Conservation (phyloP, 192 early-diverging fungal species). For the Podochytrium sp. region DNA sequence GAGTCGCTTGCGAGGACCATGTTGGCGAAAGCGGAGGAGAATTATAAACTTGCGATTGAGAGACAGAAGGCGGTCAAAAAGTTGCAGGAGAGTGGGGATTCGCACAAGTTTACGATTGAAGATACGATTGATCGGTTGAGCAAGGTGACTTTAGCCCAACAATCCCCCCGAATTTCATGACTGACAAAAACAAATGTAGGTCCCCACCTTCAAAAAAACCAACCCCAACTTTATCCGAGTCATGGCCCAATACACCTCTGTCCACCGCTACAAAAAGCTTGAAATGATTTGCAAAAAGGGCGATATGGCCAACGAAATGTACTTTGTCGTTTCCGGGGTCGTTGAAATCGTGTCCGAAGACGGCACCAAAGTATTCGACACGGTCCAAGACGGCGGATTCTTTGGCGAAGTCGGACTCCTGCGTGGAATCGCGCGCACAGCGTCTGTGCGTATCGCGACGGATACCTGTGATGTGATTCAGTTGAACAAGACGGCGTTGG, state of each 20-base stretch:
- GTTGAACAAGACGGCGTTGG: conserved; percentile 39
- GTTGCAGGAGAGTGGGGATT: conserved; percentile 13
- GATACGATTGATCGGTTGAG: conserved; percentile 47
- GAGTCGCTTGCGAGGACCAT: conserved; percentile 34
- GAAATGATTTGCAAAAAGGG: conserved; percentile 55
- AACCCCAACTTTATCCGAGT: conserved; percentile 46
- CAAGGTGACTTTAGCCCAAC: conserved; percentile 31
- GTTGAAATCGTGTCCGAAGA: conserved; percentile 61
- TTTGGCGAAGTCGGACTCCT: conserved; percentile 63
- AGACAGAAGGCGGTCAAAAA: conserved; percentile 44
- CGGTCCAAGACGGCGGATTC: conserved; percentile 51
- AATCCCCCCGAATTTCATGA: not conserved
- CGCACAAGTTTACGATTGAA: conserved; percentile 46
- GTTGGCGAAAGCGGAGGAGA: conserved; percentile 49
- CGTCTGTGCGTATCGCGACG: conserved; percentile 43
- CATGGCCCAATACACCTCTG: conserved; percentile 48
- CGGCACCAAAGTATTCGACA: conserved; percentile 48
- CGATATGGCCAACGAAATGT: conserved; percentile 54
- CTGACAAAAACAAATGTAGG: conserved; percentile 22
- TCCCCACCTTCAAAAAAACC: conserved; percentile 51
- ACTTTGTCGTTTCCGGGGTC: conserved; percentile 52
- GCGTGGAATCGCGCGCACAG: conserved; percentile 47
- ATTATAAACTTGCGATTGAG: conserved; percentile 48
- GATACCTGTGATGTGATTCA: conserved; percentile 45
- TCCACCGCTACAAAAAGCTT: conserved; percentile 27